A percentile compares a stretch with the other conserved stretches of the same genome.
These are phyloP conservation scores for Entomortierella chlamydospora DNA, from an alignment of 192 early-diverging fungal genomes.

Conservation along the genomic window DNA sequence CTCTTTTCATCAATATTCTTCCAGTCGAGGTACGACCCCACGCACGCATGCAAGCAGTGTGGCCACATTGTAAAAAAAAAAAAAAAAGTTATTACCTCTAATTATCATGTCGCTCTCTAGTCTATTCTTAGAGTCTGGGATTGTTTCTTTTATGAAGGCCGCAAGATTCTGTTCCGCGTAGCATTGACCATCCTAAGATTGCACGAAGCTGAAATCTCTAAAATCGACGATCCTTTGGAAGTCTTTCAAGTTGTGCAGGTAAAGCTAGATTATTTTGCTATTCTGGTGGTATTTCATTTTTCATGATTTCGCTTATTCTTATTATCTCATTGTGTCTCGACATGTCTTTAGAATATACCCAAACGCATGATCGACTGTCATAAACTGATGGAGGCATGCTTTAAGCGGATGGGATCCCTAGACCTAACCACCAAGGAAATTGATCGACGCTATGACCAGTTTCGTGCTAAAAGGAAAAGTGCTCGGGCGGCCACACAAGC, in stretches of 20 bases:
- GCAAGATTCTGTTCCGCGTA: constrained; percentile 80
- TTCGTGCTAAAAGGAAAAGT: constrained; percentile 35
- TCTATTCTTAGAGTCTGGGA: constrained; percentile 86
- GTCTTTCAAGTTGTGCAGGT: constrained; percentile 70
- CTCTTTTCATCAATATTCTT: constrained; percentile 81
- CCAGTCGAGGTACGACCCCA: constrained; percentile 82
- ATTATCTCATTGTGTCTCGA: too few species aligned
- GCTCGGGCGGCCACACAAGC: constrained; percentile 28
- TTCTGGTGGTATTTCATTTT: neutral
- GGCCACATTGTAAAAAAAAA: too few species aligned
- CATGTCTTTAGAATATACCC: constrained; percentile 67
- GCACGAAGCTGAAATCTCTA: constrained; percentile 71
- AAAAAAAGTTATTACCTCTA: neutral
- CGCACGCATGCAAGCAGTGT: too few species aligned
- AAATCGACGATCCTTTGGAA: constrained; percentile 68
- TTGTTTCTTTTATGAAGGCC: constrained; percentile 78
- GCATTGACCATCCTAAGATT: constrained; percentile 78
- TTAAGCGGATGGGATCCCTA: constrained; percentile 45
- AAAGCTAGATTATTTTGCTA: too few species aligned
- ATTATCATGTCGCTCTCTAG: constrained; percentile 19
- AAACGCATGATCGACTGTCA: constrained; percentile 72
- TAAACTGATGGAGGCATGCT: constrained; percentile 65
- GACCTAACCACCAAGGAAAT: constrained; percentile 51
- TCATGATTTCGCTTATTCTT: too few species aligned
- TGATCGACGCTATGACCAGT: constrained; percentile 40